phyloP scores from a whole-genome alignment of 192 early-diverging fungal genomes.

The Diversispora epigaea region DNA sequence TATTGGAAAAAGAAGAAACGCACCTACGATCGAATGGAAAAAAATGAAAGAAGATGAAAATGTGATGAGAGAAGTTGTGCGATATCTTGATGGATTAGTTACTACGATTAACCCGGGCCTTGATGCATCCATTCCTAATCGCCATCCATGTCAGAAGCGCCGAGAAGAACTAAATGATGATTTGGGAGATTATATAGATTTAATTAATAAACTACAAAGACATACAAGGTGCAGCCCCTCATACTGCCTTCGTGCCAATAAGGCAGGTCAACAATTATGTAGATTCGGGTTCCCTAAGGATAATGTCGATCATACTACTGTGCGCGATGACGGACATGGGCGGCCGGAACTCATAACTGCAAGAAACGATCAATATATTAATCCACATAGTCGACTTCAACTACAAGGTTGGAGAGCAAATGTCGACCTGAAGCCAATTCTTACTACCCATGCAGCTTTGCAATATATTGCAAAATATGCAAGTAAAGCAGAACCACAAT shows the following conservation, averaged over 20 bases:
- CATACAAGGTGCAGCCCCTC: neutral
- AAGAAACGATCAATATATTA: no score
- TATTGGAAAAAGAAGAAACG: conserved; percentile 3
- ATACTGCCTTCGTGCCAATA: neutral
- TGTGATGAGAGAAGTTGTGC: neutral
- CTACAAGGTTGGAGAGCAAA: no score
- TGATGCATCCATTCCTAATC: conserved; percentile 10
- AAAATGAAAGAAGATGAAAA: conserved; percentile 4
- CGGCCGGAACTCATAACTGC: conserved; percentile 2
- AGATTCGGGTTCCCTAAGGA: neutral
- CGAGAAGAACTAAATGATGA: neutral
- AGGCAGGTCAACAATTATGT: neutral
- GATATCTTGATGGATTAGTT: conserved; percentile 4
- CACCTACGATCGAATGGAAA: neutral
- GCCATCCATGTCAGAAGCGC: no score
- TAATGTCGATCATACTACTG: neutral
- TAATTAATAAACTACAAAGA: no score
- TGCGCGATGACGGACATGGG: no score
- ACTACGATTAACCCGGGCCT: conserved; percentile 3
- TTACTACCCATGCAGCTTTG: no score
- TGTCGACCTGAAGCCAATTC: no score
- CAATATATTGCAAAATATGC: no score
- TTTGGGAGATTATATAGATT: conserved; percentile 1
- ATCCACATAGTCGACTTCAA: no score
- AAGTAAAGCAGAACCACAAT: no score